These are phyloP conservation scores for Hortaea sp. DNA, from an alignment of 2,329 filamentous ascomycete genomes.

Conservation along the genomic window DNA sequence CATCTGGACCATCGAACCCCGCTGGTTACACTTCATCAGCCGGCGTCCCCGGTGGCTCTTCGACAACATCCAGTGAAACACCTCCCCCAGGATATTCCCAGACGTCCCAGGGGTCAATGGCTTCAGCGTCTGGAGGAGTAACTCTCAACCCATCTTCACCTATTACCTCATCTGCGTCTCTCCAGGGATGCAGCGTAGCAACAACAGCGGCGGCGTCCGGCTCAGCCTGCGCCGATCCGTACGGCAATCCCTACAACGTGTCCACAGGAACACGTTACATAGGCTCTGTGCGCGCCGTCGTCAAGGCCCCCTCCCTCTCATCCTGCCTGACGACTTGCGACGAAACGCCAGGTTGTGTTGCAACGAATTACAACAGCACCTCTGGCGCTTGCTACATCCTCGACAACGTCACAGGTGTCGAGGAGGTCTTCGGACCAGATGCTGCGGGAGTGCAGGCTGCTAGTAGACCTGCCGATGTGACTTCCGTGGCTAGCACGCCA, in stretches of 20 bases:
- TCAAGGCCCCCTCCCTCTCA: slow-evolving; percentile 9
- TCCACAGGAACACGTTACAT: slow-evolving; percentile 12
- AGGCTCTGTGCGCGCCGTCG: slow-evolving; percentile 11
- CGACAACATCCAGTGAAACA: background rate
- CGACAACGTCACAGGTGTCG: slow-evolving; percentile 13
- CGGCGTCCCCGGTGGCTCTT: background rate
- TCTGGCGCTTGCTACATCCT: slow-evolving; percentile 14
- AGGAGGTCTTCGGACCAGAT: slow-evolving; percentile 7
- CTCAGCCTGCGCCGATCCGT: slow-evolving; percentile 9
- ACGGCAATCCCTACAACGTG: slow-evolving; percentile 15
- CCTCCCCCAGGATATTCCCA: too few species aligned
- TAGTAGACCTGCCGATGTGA: slow-evolving; percentile 8
- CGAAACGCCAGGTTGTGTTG: slow-evolving; percentile 10
- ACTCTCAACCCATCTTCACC: background rate
- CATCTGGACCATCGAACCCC: background rate
- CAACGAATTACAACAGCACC: slow-evolving; percentile 15
- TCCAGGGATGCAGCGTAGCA: slow-evolving; percentile 1
- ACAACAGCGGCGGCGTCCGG: background rate
- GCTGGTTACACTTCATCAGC: background rate
- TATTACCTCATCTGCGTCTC: background rate
- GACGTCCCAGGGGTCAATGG: too few species aligned
- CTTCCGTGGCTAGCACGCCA: slow-evolving; percentile 8
- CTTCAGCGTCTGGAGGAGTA: too few species aligned
- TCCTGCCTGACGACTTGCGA: slow-evolving; percentile 16
- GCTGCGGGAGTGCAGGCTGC: slow-evolving; percentile 7